A percentile compares a stretch with the other conserved stretches of the same genome.
These are phyloP conservation scores for Mycothermus thermophilus DNA, from an alignment of 495 filamentous ascomycete genomes.

Conservation along the genomic window DNA sequence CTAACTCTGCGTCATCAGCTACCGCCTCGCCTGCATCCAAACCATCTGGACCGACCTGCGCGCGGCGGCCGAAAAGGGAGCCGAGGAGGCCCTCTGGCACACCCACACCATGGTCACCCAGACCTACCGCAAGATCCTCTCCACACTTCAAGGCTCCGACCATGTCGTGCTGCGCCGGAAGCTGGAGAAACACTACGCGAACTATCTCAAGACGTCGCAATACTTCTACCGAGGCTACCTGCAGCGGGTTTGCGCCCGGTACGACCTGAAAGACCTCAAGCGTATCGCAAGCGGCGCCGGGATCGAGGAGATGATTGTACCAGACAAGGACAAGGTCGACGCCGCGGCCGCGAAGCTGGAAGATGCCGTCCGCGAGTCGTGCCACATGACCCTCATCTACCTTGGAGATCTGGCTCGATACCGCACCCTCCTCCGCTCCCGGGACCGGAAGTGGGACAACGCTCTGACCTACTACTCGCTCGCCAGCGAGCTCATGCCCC, in stretches of 20 bases:
- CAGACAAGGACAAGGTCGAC: slow-evolving; percentile 25
- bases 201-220: slow-evolving; percentile 74
- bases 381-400: slow-evolving; percentile 69
- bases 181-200: slow-evolving; percentile 60
- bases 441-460: slow-evolving; percentile 62
- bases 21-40: slow-evolving; percentile 54
- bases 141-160: slow-evolving; percentile 31
- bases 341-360: slow-evolving; percentile 35
- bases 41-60: slow-evolving; percentile 63
- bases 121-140: slow-evolving; percentile 52
- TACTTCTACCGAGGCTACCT: slow-evolving; percentile 79
- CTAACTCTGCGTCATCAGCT: slow-evolving; percentile 33
- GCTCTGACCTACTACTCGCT: slow-evolving; percentile 77
- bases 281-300: slow-evolving; percentile 56
- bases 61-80: slow-evolving; percentile 44
- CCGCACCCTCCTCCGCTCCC: slow-evolving; percentile 37
- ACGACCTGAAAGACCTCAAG: slow-evolving; percentile 57
- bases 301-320: slow-evolving; percentile 29
- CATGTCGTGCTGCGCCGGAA: slow-evolving; percentile 66
- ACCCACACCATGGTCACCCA: slow-evolving; percentile 63
- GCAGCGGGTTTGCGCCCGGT: slow-evolving; percentile 60
- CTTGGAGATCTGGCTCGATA: slow-evolving; percentile 89
- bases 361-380: slow-evolving; percentile 51
- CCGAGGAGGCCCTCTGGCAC: slow-evolving; percentile 65
- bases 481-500: slow-evolving; percentile 63